Evolutionary conservation across 2,329 filamentous ascomycete genomes (phyloP), one percentile per base, ranked within the genome.

Genomic region (Trichoderma sp.): DNA sequence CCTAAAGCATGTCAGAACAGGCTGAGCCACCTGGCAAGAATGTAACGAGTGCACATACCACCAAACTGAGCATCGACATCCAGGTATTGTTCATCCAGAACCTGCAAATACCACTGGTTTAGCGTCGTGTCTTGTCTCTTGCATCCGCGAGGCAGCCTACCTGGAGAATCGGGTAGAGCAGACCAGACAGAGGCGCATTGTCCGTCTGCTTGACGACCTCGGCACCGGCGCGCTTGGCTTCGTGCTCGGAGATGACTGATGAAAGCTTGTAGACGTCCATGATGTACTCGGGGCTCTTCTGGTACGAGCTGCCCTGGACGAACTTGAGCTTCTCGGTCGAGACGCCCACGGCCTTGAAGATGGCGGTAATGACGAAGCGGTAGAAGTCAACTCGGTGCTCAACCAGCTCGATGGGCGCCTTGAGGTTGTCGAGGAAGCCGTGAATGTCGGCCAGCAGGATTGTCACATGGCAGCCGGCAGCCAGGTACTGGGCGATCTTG

Each of bases 191-290:
- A 1, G 90, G 85, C 7, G 90, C 86, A 72, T 94, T 93, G 64
- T 86, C 85, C 3, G 90, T 88, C 80, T 98, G 93, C 83, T 98
- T 98, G 69, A 99, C 94, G 7, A 98, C 87, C 78, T 98, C 95
- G 1, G 92, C 91, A 45, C 94, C 94, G 0, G 94, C 93, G 78
- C 92, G 95, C 78, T 93, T 92, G 17, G 93, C 92, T 73, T 95
- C 88, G 74, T 93, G 88, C 78, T 93, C 88, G 15, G 88, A 89
- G 5, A 90, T 86, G 61, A 91, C 78, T 3, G 86, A 86, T 52
- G 84, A 85, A 69, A 98, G 76, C 74, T 90, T 88, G 79, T 93
- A 94, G 41, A 96, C 79, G 75, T 98, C 94, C 91, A 97, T 95
- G 67, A 89, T 86, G 79, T 97, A 98, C 48, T 88, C 83, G 26